Base-by-base conservation (phyloP, 345 rosid species). In the Laguncularia racemosa region DNA sequence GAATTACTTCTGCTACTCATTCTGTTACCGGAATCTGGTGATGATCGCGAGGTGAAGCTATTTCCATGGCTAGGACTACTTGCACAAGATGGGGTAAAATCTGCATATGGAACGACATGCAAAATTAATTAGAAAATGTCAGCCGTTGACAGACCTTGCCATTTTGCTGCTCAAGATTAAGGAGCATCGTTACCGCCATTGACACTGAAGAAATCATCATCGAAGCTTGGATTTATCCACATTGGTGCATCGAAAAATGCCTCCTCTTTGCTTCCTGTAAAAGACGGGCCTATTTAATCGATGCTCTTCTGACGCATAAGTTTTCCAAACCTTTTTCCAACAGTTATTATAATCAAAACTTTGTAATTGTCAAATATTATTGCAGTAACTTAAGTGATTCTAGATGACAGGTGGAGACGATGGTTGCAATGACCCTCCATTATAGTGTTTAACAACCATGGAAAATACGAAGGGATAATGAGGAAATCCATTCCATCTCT, bases 191-290 rank as follows among this genome's bases (percentile, higher is more conserved):
- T 44, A 67, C 73, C 63, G 2, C 21, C 56, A 18, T 20, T 55
- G 57, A 55, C 63, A 19, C 61, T 74, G 15, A 16, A 55, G 65
- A 70, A 74, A 59, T 71, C 76, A 47, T 68, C 76, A 14, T 67
- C 70, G 1, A 69, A 73, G 12, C 66, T 63, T 14, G 67, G 46
- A 38, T 13, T 59, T 17, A 10, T 47, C 48, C 46, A 13, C 12
- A 50, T 11, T 46, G 20, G 60, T n/a, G 50, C 13, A 13, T 64
- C 70, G 10, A 8, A 52, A 26, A 59, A 60, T 13, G 13, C 53
- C 49, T 58, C 60, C 43, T 60, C 67, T 50, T 50, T 60, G 57
- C 60, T 58, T 9, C 53, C 78, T 69, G 68, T 62, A 18, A 17
- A 33, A 20, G 11, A 21, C 44, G 33, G 38, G 23, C 46, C 15